Evolutionary conservation across 345 rosid species (phyloP).

Genomic region (Eucalyptus regnans): DNA sequence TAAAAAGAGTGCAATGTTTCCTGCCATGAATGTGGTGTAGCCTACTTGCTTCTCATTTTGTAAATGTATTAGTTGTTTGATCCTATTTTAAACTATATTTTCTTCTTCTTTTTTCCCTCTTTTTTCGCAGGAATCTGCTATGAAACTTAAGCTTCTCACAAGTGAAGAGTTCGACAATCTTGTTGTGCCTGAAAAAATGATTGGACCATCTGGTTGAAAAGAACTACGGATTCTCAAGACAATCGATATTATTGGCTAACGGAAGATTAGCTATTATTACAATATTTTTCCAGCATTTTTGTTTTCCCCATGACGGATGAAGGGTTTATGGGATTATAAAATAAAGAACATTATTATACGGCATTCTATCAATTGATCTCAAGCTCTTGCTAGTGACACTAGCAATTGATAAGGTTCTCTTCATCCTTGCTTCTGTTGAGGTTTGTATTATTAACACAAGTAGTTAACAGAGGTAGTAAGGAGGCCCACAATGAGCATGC

Average conservation of each 20-base stretch:
- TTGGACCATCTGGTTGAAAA: constrained; percentile 65
- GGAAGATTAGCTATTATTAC: neutral
- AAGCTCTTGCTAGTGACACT: neutral
- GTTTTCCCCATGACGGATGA: neutral
- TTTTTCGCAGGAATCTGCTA: constrained; percentile 56
- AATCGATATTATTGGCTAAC: neutral
- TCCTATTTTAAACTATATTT: neutral
- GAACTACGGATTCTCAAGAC: neutral
- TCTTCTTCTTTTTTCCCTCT: neutral
- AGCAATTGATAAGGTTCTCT: neutral
- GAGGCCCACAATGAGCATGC: neutral
- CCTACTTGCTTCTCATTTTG: neutral
- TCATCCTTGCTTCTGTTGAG: neutral
- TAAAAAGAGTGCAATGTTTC: neutral
- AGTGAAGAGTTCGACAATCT: constrained; percentile 81
- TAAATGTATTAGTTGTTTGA: neutral
- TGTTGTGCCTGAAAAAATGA: constrained; percentile 95
- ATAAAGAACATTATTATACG: neutral
- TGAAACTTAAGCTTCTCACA: constrained; percentile 61
- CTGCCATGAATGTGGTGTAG: neutral
- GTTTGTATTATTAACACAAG: neutral
- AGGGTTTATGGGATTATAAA: neutral
- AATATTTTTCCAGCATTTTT: neutral
- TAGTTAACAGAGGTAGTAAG: neutral
- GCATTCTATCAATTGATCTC: neutral